Evolutionary conservation across 805 yeast genomes (phyloP).

Genomic region (Cyberlindnera amylophila): DNA sequence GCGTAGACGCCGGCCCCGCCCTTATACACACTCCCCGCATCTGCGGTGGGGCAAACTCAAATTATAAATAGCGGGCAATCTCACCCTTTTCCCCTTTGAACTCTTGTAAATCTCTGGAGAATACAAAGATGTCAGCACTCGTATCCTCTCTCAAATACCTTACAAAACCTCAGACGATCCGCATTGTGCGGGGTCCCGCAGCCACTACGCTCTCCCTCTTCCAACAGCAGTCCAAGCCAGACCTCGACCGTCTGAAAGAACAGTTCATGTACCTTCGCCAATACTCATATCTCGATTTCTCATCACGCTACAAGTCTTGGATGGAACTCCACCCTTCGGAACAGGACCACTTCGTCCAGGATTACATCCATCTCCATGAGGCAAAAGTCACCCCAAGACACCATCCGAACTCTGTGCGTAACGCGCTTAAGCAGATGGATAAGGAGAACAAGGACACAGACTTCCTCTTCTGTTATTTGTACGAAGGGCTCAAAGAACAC

Average conservation of each 20-base stretch:
- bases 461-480: slow-evolving; percentile 17
- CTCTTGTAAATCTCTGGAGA: no score
- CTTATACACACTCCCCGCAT: no score
- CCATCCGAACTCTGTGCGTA: slow-evolving; percentile 13
- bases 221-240: slow-evolving; percentile 6
- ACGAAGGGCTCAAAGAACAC: slow-evolving; percentile 13
- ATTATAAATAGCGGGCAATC: no score
- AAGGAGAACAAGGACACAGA: slow-evolving; percentile 16
- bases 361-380: slow-evolving; percentile 11
- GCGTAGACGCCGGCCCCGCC: no score
- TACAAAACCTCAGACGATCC: slow-evolving; percentile 12
- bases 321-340: slow-evolving; percentile 13
- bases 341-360: slow-evolving; percentile 9
- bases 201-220: slow-evolving; percentile 12
- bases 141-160: slow-evolving; percentile 13
- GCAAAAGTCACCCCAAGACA: slow-evolving; percentile 8
- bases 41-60: no score
- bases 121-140: background rate
- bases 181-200: slow-evolving; percentile 9
- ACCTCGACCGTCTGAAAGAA: slow-evolving; percentile 8
- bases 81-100: no score
- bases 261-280: slow-evolving; percentile 11
- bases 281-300: slow-evolving; percentile 10
- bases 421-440: slow-evolving; percentile 13
- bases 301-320: slow-evolving; percentile 18